These are phyloP conservation scores for Pachysandra terminalis DNA, from an alignment of 164 flowering plant genomes.

Conservation along the genomic window DNA sequence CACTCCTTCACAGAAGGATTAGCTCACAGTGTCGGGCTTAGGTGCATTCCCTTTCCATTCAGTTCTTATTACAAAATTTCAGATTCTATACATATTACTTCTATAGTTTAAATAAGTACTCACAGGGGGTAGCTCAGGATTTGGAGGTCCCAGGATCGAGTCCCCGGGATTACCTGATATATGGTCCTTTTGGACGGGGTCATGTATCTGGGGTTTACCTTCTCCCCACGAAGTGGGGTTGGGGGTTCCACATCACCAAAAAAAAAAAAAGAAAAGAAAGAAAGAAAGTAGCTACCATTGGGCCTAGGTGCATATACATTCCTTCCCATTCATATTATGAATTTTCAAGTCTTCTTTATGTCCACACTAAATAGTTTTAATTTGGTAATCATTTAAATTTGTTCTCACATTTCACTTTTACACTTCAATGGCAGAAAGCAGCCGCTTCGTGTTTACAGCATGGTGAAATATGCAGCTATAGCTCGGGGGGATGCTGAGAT, in stretches of 20 bases:
- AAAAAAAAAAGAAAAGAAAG: too few species aligned
- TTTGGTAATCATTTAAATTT: not conserved
- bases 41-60: constrained; percentile 31
- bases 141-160: too few species aligned
- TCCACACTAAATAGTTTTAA: not conserved
- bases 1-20: constrained; percentile 86
- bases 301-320: not conserved
- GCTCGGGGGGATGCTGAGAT: constrained; percentile 94
- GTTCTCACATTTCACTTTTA: constrained; percentile 3
- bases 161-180: too few species aligned
- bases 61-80: not conserved
- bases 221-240: too few species aligned
- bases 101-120: not conserved
- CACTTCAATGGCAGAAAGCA: constrained; percentile 52
- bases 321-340: not conserved
- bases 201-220: too few species aligned
- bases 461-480: constrained; percentile 91
- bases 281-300: not conserved
- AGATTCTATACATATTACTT: not conserved
- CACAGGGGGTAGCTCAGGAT: too few species aligned
- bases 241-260: too few species aligned
- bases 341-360: not conserved
- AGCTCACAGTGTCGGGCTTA: constrained; percentile 77
- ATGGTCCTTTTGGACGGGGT: too few species aligned
- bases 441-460: constrained; percentile 81